phyloP scores from a whole-genome alignment of 345 rosid genomes.

The Ailanthus altissimus region DNA sequence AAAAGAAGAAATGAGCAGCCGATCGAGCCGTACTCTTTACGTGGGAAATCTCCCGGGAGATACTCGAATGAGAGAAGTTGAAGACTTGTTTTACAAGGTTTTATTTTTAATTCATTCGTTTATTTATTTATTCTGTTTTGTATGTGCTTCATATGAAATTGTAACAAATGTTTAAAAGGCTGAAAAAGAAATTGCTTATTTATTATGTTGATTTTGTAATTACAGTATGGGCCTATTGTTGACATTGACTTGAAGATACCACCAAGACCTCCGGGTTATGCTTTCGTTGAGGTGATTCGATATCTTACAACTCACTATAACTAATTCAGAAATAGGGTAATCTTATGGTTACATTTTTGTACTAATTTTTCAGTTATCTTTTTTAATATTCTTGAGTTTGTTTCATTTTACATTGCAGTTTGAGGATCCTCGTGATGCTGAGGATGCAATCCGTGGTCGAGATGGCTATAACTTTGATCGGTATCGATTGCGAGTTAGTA shows the following conservation, averaged over 20 bases:
- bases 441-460: slow-evolving; percentile 84
- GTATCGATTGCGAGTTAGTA: slow-evolving; percentile 68
- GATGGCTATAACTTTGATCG: slow-evolving; percentile 97
- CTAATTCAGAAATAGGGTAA: background rate
- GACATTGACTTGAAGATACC: slow-evolving; percentile 93
- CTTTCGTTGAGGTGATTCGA: slow-evolving; percentile 81
- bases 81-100: slow-evolving; percentile 93
- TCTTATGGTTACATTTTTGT: background rate
- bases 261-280: slow-evolving; percentile 96
- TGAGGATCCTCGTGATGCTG: slow-evolving; percentile 94
- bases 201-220: background rate
- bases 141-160: background rate
- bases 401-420: slow-evolving; percentile 44
- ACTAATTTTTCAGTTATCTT: background rate
- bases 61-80: slow-evolving; percentile 80
- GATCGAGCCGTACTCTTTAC: slow-evolving; percentile 81
- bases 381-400: background rate
- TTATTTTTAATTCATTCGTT: background rate
- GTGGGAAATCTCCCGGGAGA: slow-evolving; percentile 98
- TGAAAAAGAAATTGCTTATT: background rate
- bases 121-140: background rate
- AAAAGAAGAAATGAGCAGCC: slow-evolving; percentile 59
- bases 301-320: background rate
- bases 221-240: slow-evolving; percentile 90
- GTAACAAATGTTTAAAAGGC: background rate